Evolutionary conservation across 2,329 filamentous ascomycete species (phyloP), one percentile per base, ranked within the genome.

Genomic region (Leptographium procerum): DNA sequence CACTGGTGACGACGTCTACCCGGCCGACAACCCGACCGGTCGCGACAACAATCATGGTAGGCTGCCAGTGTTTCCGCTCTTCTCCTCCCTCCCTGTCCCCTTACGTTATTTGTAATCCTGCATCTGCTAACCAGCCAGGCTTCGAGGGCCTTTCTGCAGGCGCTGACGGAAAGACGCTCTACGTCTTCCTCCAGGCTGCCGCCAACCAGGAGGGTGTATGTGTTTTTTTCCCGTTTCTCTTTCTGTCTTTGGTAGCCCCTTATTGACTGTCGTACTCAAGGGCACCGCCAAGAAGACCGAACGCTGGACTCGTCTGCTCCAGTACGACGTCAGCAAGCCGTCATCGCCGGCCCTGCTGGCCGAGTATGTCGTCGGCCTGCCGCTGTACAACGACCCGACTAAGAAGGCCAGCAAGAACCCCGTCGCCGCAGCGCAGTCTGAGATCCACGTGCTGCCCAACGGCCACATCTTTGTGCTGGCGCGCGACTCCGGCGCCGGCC

Each of bases 71-170:
- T n/a, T 1, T n/a, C 10, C 14, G 19, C 22, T 34, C 13, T 16
- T n/a, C 50, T 31, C 4, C 14, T 52, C 16, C 16, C 11, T 29
- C 11, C 8, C 50, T 19, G 11, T 8, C 6, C 13, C n/a, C 26
- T 31, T 31, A 10, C 29, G 34, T 34, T 24, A 3, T 22, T 40
- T 19, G 28, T 8, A 33, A 4, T 19, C 7, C 2, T 29, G 4
- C 11, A 24, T 43, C 22, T 28, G 7, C 36, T 47, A 26, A 34
- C n/a, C 28, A 22, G 24, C 28, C 48, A 57, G 86, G 87, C n/a
- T 81, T 89, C 54, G 87, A 90, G 69, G 86, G 83, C 0, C 70
- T 90, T 54, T 85, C 83, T 0, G 70, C 80, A n/a, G 82, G 79
- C 4, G 73, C 77, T 0, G 81, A 87, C 62, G 84, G 85, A 11